phyloP scores from a whole-genome alignment of 805 yeast genomes.

The Pichia sporocuriosa region DNA sequence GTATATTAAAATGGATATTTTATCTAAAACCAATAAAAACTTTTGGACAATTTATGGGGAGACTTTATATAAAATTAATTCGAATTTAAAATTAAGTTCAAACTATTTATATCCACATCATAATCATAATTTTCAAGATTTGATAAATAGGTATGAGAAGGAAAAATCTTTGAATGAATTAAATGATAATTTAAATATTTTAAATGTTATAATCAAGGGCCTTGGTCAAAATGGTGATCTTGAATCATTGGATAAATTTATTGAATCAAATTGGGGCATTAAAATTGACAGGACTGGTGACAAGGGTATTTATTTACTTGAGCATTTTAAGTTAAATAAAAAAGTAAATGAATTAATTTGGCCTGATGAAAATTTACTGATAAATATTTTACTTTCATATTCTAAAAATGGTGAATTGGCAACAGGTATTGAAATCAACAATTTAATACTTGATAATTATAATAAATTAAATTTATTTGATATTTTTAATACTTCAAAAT shows the following conservation, averaged over 20 bases:
- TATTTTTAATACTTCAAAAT: conserved; percentile 1
- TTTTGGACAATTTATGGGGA: conserved; percentile 23
- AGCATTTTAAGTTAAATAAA: conserved; percentile 8
- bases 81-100: neutral
- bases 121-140: conserved; percentile 5
- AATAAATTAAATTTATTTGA: neutral
- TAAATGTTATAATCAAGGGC: conserved; percentile 5
- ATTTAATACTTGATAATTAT: conserved; percentile 21
- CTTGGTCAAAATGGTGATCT: conserved; percentile 26
- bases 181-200: neutral
- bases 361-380: conserved; percentile 24
- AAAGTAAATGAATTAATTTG: conserved; percentile 12
- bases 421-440: conserved; percentile 24
- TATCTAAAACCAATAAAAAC: conserved; percentile 20
- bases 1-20: conserved; percentile 20
- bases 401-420: conserved; percentile 24
- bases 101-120: conserved; percentile 6
- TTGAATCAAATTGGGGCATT: conserved; percentile 26
- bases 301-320: conserved; percentile 1
- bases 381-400: conserved; percentile 26
- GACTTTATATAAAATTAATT: conserved; percentile 2
- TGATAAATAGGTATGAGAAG: conserved; percentile 6
- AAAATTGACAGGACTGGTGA: conserved; percentile 5
- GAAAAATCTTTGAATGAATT: neutral
- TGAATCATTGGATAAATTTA: conserved; percentile 19